Evolutionary conservation across 805 yeast genomes (phyloP).

Genomic region (Ogataea parapolymorpha): DNA sequence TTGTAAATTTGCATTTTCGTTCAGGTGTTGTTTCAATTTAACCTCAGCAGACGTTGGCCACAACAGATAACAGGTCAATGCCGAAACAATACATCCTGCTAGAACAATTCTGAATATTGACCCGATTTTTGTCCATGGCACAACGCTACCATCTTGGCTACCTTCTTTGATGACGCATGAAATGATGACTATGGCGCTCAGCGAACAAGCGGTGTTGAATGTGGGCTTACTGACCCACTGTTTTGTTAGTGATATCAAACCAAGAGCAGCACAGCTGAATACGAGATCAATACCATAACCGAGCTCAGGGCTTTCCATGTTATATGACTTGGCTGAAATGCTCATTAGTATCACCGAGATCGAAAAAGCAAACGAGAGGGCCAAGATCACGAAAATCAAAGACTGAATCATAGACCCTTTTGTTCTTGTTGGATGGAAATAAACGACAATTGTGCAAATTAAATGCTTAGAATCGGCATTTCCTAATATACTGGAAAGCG

Average conservation of each 20-base stretch:
- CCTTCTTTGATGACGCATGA: slow-evolving; percentile 75
- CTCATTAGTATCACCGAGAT: slow-evolving; percentile 52
- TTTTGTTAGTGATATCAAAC: slow-evolving; percentile 65
- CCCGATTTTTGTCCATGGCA: slow-evolving; percentile 53
- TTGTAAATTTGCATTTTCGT: slow-evolving; percentile 50
- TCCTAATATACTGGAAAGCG: slow-evolving; percentile 53
- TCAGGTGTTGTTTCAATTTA: slow-evolving; percentile 43
- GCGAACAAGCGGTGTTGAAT: slow-evolving; percentile 77
- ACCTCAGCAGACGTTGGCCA: slow-evolving; percentile 61
- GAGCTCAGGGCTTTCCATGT: slow-evolving; percentile 36
- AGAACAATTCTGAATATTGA: slow-evolving; percentile 57
- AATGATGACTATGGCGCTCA: slow-evolving; percentile 68
- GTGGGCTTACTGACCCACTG: slow-evolving; percentile 63
- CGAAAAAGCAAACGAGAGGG: slow-evolving; percentile 51
- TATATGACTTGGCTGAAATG: slow-evolving; percentile 43
- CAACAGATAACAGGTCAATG: slow-evolving; percentile 55
- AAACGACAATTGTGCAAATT: slow-evolving; percentile 78
- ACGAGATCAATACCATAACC: slow-evolving; percentile 54
- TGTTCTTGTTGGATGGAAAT: slow-evolving; percentile 79
- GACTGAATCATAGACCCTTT: slow-evolving; percentile 81
- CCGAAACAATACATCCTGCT: slow-evolving; percentile 58
- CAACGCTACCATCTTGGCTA: slow-evolving; percentile 51
- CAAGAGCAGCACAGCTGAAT: slow-evolving; percentile 53
- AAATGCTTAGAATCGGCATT: slow-evolving; percentile 72
- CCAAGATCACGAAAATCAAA: slow-evolving; percentile 52